A percentile compares a stretch with the other conserved stretches of the same genome.
Evolutionary conservation across 129 eudicot species (phyloP).

Genomic region (Ambrosia trifida): DNA sequence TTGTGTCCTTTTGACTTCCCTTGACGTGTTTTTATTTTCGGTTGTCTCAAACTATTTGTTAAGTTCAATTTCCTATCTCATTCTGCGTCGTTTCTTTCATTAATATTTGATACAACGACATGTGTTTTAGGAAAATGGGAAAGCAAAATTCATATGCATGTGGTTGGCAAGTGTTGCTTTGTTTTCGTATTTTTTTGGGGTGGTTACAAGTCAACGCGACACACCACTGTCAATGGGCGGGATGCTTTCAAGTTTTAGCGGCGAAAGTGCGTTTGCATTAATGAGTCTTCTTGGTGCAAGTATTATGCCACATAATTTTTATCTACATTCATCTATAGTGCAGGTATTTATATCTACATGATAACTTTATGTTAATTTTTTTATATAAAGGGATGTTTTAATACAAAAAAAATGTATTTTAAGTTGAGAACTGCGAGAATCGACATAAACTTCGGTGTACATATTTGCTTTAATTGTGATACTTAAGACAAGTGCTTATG

Average conservation of each 20-base stretch:
- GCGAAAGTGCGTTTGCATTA: constrained; percentile 75
- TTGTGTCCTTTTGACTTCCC: constrained; percentile 72
- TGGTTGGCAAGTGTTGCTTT: constrained; percentile 55
- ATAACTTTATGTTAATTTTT: too few species aligned
- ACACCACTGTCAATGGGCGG: constrained; percentile 52
- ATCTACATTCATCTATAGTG: constrained; percentile 87
- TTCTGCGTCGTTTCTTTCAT: neutral
- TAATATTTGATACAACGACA: neutral
- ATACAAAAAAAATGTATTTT: too few species aligned
- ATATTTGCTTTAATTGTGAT: too few species aligned
- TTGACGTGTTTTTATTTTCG: constrained; percentile 70
- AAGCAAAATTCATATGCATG: constrained; percentile 57
- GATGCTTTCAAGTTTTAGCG: constrained; percentile 50
- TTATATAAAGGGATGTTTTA: too few species aligned
- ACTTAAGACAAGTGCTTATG: too few species aligned
- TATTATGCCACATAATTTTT: constrained; percentile 92
- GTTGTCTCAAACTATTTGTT: constrained; percentile 63
- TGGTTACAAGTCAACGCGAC: constrained; percentile 64
- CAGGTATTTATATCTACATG: constrained; percentile 47
- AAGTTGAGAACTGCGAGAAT: too few species aligned
- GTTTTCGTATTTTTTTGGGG: constrained; percentile 57
- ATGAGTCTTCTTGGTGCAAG: constrained; percentile 94
- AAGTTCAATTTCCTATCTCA: constrained; percentile 27
- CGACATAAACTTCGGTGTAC: too few species aligned
- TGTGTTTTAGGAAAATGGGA: constrained; percentile 53